These are phyloP conservation scores for Penicillium sp. DNA, from an alignment of 2,329 filamentous ascomycete genomes.

Conservation along the genomic window DNA sequence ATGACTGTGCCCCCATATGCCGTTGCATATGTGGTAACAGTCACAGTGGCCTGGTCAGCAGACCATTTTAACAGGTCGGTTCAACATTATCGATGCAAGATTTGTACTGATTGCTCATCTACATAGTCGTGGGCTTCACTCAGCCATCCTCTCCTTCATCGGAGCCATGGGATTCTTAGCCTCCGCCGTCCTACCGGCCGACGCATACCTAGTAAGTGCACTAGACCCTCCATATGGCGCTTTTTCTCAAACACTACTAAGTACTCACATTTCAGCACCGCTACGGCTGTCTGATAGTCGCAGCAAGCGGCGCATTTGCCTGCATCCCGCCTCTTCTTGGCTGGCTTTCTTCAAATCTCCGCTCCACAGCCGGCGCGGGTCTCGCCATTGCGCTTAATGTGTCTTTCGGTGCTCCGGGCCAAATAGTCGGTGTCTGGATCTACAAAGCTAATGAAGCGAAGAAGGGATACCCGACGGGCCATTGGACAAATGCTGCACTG, in stretches of 20 bases:
- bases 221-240: not conserved
- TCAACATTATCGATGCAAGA: too few species aligned
- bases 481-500: constrained; percentile 66
- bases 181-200: constrained; percentile 63
- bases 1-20: constrained; percentile 69
- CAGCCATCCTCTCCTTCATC: constrained; percentile 51
- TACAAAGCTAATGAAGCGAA: constrained; percentile 65
- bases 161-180: constrained; percentile 61
- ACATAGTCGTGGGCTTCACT: constrained; percentile 52
- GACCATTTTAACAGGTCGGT: constrained; percentile 47
- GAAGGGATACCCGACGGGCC: constrained; percentile 67
- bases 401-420: constrained; percentile 66
- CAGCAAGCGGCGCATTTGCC: constrained; percentile 66
- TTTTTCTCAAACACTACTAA: too few species aligned
- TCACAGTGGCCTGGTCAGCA: constrained; percentile 59
- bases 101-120: not conserved
- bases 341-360: constrained; percentile 70
- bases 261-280: constrained; percentile 39
- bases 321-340: constrained; percentile 70
- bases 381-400: constrained; percentile 72
- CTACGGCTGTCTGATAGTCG: constrained; percentile 71
- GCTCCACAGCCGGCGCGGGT: constrained; percentile 64
- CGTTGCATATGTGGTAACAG: constrained; percentile 57
- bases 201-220: constrained; percentile 53
- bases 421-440: constrained; percentile 74